A percentile compares a stretch with the other conserved stretches of the same genome.
phyloP scores from a whole-genome alignment of 306 rosid species.

The Cyamopsis tetragonoloba region DNA sequence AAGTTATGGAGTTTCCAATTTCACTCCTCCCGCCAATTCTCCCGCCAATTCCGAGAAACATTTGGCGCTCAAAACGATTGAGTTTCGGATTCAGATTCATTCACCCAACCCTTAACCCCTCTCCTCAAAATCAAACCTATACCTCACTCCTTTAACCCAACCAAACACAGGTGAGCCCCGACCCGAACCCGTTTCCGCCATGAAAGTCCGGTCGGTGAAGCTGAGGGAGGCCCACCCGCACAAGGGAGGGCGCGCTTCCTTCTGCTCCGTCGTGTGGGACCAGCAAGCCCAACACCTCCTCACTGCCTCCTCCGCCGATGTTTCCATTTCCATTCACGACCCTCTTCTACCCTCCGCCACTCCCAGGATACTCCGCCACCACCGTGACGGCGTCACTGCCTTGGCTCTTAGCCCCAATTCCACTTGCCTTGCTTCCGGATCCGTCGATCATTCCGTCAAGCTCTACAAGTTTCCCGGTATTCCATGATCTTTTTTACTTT shows the following conservation, averaged over 20 bases:
- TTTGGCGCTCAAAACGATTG: constrained; percentile 26
- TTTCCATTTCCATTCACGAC: constrained; percentile 66
- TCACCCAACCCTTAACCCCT: not conserved
- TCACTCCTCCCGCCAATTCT: too few species aligned
- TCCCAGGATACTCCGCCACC: constrained; percentile 80
- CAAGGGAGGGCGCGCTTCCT: constrained; percentile 55
- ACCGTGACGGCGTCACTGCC: constrained; percentile 90
- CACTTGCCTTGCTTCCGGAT: constrained; percentile 95
- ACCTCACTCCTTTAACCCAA: not conserved
- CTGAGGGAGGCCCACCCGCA: constrained; percentile 89
- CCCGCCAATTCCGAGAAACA: constrained; percentile 31
- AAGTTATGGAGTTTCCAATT: too few species aligned
- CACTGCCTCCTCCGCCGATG: constrained; percentile 72
- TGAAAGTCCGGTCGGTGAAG: constrained; percentile 85
- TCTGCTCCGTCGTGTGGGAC: constrained; percentile 92
- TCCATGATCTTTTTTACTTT: not conserved
- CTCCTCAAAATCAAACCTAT: not conserved
- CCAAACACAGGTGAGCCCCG: too few species aligned
- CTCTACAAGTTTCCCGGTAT: constrained; percentile 95
- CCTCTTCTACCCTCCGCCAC: constrained; percentile 55
- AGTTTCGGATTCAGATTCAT: not conserved
- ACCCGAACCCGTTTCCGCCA: constrained; percentile 18
- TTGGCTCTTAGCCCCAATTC: constrained; percentile 91
- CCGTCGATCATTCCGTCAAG: constrained; percentile 85
- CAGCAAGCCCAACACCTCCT: constrained; percentile 63